Evolutionary conservation across 2,329 filamentous ascomycete species (phyloP).

Genomic region (Ophiostoma sp.): DNA sequence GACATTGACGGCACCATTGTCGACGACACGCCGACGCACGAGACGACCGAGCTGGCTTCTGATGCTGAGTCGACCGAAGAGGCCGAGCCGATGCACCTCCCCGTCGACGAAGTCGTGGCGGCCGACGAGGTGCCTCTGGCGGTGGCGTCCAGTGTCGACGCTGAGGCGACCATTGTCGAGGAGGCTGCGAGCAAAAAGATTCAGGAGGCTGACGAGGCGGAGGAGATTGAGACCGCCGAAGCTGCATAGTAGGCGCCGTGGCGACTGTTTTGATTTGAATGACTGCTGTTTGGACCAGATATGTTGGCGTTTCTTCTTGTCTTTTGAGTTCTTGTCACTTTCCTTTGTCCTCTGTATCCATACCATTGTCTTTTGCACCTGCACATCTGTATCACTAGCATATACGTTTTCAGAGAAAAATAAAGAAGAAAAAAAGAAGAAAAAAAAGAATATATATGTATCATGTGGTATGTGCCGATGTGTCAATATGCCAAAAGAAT

Average conservation of each 20-base stretch:
- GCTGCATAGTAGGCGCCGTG: conserved; percentile 1
- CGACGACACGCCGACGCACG: conserved; percentile 8
- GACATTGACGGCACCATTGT: conserved; percentile 30
- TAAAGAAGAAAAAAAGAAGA: not conserved
- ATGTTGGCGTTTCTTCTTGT: conserved; percentile 1
- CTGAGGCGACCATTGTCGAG: not conserved
- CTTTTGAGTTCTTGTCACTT: not conserved
- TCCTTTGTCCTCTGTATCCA: not conserved
- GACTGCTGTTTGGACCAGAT: not conserved
- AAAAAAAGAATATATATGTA: not conserved
- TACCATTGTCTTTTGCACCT: conserved; percentile 4
- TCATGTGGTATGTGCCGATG: not conserved
- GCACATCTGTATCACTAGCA: not conserved
- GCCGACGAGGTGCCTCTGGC: conserved; percentile 26
- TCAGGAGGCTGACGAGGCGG: not conserved
- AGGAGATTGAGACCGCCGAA: not conserved
- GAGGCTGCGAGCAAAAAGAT: not conserved
- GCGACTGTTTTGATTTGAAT: not conserved
- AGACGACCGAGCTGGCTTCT: conserved; percentile 31
- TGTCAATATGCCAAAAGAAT: not conserved
- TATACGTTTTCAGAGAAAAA: not conserved
- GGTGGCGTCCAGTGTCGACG: conserved; percentile 20
- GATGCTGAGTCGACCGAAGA: conserved; percentile 21
- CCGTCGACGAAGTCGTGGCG: conserved; percentile 30
- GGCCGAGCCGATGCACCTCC: conserved; percentile 25